Base-by-base conservation (phyloP, 1,139 yeast genomes). In the Zhuliangozyma blackwelliae region DNA sequence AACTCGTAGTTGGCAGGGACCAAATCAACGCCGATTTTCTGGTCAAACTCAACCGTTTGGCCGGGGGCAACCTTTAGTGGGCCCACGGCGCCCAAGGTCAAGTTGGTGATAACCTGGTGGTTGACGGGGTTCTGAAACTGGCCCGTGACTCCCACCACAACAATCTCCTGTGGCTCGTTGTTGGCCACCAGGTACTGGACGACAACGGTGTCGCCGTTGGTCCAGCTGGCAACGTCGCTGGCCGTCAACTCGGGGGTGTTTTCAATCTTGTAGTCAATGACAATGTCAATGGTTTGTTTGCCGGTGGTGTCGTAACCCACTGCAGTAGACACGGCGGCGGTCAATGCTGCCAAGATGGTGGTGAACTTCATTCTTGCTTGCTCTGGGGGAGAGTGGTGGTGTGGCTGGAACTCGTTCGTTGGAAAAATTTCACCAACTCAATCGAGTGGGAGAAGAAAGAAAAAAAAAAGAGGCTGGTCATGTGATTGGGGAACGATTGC, bases 71-170 rank as follows among this genome's bases (percentile, higher is more conserved):
- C 63, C 5, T 60, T 48, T 37, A 82, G 43, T 10, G 94, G 88
- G 9, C 86, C 94, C 39, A 86, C 63, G 40, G 75, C 67, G 38
- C 79, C 75, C 32, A 79, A 74, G 26, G 94, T 78, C 54, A 87
- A 67, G 55, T 84, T 83, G 47, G 81, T 77, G 39, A 63, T 58
- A 42, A 68, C 51, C 40, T 70, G 68, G 46, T 78, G 75, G 40
- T 72, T 70, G 43, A 63, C 64, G 23, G 83, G 76, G 46, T 81
- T 76, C 40, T 72, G 67, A 59, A 87, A 72, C 35, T 75, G 59
- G 36, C 96, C 96, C 41, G 90, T 88, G 37, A 82, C 77, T 35
- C 90, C 95, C 34, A 82, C 77, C 39, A 88, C 63, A 20, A 77
- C 66, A 30, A 68, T 38, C 8, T 72, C 74, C 23, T 41, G 58